phyloP scores from a whole-genome alignment of 1,139 yeast species.

The Blastobotrys illinoisensis region DNA sequence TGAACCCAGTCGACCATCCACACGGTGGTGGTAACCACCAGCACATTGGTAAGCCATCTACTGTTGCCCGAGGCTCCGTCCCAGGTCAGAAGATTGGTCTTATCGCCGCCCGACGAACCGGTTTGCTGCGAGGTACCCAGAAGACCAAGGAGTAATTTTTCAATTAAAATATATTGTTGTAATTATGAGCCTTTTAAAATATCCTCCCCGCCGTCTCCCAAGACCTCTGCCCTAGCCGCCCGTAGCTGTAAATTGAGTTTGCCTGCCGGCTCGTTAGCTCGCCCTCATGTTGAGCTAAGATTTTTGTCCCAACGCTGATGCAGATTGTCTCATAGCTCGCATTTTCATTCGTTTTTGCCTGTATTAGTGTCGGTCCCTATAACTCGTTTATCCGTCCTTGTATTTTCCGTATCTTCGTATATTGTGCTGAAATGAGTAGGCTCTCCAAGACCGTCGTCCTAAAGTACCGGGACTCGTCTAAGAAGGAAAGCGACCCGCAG shows the following conservation, averaged over 20 bases:
- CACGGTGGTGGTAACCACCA: constrained; percentile 99
- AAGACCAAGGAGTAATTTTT: constrained; percentile 72
- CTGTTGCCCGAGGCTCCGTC: constrained; percentile 99
- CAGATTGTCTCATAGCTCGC: not conserved
- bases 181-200: not conserved
- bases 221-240: not conserved
- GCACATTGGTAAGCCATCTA: constrained; percentile 99
- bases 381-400: not conserved
- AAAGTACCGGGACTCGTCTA: not conserved
- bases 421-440: not conserved
- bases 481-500: not conserved
- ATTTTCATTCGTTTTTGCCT: not conserved
- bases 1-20: constrained; percentile 99
- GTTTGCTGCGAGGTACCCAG: constrained; percentile 99
- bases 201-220: not conserved
- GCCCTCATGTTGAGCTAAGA: not conserved
- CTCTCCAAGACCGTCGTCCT: not conserved
- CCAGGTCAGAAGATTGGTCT: constrained; percentile 99
- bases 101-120: constrained; percentile 99
- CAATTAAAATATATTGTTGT: constrained; percentile 5
- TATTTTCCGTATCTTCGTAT: not conserved
- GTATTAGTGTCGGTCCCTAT: not conserved
- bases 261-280: not conserved
- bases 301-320: not conserved
- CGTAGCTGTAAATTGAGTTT: not conserved